Evolutionary conservation across 2,329 filamentous ascomycete genomes (phyloP).

Genomic region (Onygenales sp.): DNA sequence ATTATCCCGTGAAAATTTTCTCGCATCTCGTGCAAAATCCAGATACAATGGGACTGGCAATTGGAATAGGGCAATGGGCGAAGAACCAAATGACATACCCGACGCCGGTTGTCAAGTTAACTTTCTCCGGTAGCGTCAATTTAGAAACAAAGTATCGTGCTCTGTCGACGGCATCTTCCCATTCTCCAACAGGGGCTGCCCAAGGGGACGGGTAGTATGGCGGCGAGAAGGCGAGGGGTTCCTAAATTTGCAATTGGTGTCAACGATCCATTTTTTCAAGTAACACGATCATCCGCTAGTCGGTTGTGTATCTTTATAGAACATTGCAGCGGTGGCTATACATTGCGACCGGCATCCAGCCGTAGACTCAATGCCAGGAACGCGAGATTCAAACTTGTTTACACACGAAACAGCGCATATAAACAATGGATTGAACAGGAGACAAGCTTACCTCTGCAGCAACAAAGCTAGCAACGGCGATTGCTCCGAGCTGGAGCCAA

Average conservation of each 20-base stretch:
- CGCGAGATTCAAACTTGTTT: neutral
- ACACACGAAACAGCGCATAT: neutral
- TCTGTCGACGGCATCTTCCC: conserved; percentile 65
- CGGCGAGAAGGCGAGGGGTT: conserved; percentile 36
- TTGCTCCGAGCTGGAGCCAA: conserved; percentile 23
- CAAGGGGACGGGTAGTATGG: conserved; percentile 82
- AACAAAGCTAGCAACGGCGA: conserved; percentile 23
- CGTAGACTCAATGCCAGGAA: neutral
- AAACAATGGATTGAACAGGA: neutral
- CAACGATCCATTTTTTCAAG: neutral
- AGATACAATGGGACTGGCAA: too few relatives aligned
- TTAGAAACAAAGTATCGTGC: conserved; percentile 73
- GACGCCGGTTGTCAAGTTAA: conserved; percentile 86
- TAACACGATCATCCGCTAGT: neutral
- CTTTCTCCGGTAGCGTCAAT: conserved; percentile 77
- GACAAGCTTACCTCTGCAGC: conserved; percentile 22
- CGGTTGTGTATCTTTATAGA: neutral
- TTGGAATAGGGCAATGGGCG: neutral
- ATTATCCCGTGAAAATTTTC: neutral
- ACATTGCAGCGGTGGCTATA: neutral
- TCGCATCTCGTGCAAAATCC: conserved; percentile 1
- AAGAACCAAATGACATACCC: conserved; percentile 47
- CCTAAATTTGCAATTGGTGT: neutral
- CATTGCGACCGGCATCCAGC: neutral
- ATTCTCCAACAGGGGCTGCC: conserved; percentile 64